A percentile compares a stretch with the other conserved stretches of the same genome.
Evolutionary conservation across 768 basidiomycete genomes (phyloP).

Genomic region (Terana coerulea): DNA sequence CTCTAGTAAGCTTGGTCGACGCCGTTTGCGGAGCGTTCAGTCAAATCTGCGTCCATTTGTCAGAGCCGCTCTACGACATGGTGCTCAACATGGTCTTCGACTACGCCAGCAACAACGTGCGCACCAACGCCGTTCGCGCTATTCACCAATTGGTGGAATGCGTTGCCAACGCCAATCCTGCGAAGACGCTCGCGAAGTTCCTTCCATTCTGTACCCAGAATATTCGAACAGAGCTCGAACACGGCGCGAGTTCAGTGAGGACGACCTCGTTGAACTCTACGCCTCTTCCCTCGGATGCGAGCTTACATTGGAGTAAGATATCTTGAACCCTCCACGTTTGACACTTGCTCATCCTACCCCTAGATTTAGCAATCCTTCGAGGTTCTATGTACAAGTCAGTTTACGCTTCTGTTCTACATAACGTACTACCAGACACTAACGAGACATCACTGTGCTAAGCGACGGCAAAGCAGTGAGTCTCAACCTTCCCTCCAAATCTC

Average conservation of each 20-base stretch:
- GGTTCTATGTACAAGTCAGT: slow-evolving; percentile 80
- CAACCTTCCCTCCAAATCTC: too few species aligned
- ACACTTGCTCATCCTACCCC: slow-evolving; percentile 9
- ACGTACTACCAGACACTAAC: too few species aligned
- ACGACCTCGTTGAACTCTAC: slow-evolving; percentile 63
- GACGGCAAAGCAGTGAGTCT: slow-evolving; percentile 56
- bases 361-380: slow-evolving; percentile 71
- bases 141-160: slow-evolving; percentile 86
- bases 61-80: slow-evolving; percentile 71
- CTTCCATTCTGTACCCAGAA: slow-evolving; percentile 67
- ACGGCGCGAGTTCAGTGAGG: slow-evolving; percentile 73
- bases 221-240: slow-evolving; percentile 75
- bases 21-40: slow-evolving; percentile 73
- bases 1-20: slow-evolving; percentile 67
- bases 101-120: slow-evolving; percentile 76
- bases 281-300: slow-evolving; percentile 75
- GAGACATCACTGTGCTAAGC: slow-evolving; percentile 16
- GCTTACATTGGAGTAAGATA: slow-evolving; percentile 79
- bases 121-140: slow-evolving; percentile 81
- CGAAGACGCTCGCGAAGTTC: slow-evolving; percentile 76
- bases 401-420: not conserved
- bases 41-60: slow-evolving; percentile 73
- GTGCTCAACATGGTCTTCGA: slow-evolving; percentile 82
- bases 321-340: not conserved
- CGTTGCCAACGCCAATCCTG: slow-evolving; percentile 75